Percentiles rank a stretch among this genome's conserved stretches.
Conservation (phyloP, 2,329 filamentous ascomycete species). For the Paracorniculantispora psalliotae region DNA sequence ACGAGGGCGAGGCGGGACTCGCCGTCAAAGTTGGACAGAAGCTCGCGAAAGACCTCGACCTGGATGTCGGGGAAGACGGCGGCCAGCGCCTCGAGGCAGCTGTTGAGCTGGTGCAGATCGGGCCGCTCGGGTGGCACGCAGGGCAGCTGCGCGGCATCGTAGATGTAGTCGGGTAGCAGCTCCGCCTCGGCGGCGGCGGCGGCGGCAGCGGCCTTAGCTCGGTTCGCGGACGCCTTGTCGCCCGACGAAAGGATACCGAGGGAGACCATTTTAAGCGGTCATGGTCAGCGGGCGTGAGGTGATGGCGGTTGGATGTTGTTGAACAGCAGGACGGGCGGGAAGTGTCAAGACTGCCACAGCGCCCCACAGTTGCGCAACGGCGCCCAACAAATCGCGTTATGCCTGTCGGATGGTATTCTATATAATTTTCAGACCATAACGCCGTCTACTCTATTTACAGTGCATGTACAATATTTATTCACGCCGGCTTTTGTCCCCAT, state of each 20-base stretch:
- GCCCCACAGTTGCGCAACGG: background rate
- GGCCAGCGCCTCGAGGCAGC: conserved; percentile 61
- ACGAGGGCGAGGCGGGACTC: conserved; percentile 74
- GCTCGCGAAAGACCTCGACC: conserved; percentile 76
- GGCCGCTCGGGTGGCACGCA: conserved; percentile 47
- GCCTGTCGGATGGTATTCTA: too few species aligned
- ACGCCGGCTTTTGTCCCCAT: conserved; percentile 33
- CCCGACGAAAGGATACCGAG: conserved; percentile 42
- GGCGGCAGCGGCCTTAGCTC: conserved; percentile 26
- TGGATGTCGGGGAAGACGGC: conserved; percentile 77
- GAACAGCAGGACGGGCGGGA: background rate
- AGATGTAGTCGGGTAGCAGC: conserved; percentile 42
- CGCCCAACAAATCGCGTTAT: background rate
- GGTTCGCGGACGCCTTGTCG: conserved; percentile 32
- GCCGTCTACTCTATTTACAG: conserved; percentile 36
- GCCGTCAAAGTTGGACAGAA: conserved; percentile 68
- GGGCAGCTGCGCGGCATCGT: conserved; percentile 50
- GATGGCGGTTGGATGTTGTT: background rate
- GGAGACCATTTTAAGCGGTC: conserved; percentile 44
- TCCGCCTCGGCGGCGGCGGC: conserved; percentile 24
- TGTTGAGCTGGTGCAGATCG: conserved; percentile 66
- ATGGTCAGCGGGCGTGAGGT: conserved; percentile 24
- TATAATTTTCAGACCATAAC: background rate
- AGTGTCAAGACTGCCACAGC: background rate
- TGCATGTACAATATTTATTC: background rate